Percentiles rank a stretch among this genome's conserved stretches.
Conservation (phyloP, 768 basidiomycete genomes). For the Strobilomyces dryophilus region DNA sequence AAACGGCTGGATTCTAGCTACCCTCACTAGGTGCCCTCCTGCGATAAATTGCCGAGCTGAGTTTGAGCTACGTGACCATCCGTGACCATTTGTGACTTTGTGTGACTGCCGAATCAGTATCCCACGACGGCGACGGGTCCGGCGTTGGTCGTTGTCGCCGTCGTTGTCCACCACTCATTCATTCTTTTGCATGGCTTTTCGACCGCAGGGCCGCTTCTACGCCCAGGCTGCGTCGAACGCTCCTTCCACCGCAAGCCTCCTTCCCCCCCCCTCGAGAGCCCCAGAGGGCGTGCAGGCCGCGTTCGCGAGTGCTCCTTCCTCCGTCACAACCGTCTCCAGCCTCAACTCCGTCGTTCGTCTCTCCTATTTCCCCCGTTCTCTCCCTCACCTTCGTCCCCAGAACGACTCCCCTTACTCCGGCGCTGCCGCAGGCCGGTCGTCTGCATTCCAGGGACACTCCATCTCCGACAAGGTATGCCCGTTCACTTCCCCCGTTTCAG, state of each 20-base stretch:
- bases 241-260: constrained; percentile 51
- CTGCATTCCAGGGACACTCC: constrained; percentile 33
- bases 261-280: constrained; percentile 34
- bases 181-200: constrained; percentile 15
- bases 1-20: too few species aligned
- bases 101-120: not conserved
- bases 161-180: constrained; percentile 10
- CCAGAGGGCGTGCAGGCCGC: constrained; percentile 38
- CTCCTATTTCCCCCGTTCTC: not conserved
- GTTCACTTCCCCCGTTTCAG: not conserved
- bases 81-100: too few species aligned
- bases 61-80: too few species aligned
- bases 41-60: too few species aligned
- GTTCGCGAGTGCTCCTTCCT: constrained; percentile 37
- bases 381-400: constrained; percentile 15
- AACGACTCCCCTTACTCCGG: constrained; percentile 39
- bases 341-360: constrained; percentile 38
- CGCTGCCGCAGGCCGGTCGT: constrained; percentile 30
- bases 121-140: not conserved
- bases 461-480: constrained; percentile 55
- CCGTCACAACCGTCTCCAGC: constrained; percentile 38
- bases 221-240: constrained; percentile 38
- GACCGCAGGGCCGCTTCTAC: constrained; percentile 41
- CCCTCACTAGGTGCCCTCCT: too few species aligned
- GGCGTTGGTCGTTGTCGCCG: not conserved